Conservation (phyloP, 768 basidiomycete species). For the Boletellus emodensis region DNA sequence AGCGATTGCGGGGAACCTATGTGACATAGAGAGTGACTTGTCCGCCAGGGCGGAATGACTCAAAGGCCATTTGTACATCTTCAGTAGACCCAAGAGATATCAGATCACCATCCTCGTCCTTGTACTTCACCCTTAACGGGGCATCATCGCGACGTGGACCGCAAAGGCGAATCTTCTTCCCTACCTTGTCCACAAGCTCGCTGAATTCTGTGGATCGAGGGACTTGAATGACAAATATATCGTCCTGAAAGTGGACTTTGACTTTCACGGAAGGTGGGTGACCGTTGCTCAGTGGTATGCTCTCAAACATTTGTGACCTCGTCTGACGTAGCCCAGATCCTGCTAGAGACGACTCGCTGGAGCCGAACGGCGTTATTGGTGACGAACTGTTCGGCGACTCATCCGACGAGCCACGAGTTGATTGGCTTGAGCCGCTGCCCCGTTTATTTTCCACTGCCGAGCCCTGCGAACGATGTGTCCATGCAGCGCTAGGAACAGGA, state of each 20-base stretch:
- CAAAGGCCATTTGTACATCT: constrained; percentile 93
- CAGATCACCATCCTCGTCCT: constrained; percentile 90
- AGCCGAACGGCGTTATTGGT: constrained; percentile 89
- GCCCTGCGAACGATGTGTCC: constrained; percentile 45
- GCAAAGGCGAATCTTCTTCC: constrained; percentile 89
- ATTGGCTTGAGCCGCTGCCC: constrained; percentile 82
- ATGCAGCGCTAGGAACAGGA: constrained; percentile 52
- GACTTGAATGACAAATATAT: constrained; percentile 93
- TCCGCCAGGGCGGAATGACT: constrained; percentile 71
- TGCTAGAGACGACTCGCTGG: constrained; percentile 75
- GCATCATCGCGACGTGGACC: constrained; percentile 76
- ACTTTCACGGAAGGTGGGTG: constrained; percentile 66
- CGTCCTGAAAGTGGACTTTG: constrained; percentile 92
- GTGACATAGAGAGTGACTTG: constrained; percentile 81
- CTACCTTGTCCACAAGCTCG: constrained; percentile 85
- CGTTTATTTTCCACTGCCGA: constrained; percentile 54
- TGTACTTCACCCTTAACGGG: constrained; percentile 83
- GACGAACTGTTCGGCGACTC: constrained; percentile 82
- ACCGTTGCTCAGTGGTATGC: constrained; percentile 30
- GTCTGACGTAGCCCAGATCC: constrained; percentile 52
- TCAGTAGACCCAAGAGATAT: constrained; percentile 86
- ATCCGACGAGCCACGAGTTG: constrained; percentile 72
- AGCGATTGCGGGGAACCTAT: constrained; percentile 34
- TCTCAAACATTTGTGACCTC: constrained; percentile 53
- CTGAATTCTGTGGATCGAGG: constrained; percentile 72